phyloP scores from a whole-genome alignment of 2,329 filamentous ascomycete species.

The Diaporthe batatas region DNA sequence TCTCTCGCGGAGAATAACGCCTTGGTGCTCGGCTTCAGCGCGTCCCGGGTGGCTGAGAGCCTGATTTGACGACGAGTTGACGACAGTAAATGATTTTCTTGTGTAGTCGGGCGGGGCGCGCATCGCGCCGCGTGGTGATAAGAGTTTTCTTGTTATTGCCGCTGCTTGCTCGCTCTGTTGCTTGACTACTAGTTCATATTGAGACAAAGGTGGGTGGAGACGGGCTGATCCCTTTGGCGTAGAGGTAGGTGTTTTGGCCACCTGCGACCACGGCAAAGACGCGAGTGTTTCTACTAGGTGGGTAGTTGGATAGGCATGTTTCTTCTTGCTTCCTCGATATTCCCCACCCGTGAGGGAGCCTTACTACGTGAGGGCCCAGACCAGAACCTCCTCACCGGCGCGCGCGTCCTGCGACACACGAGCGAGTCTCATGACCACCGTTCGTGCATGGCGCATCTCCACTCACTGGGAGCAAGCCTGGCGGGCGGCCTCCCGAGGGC shows the following conservation, averaged over 20 bases:
- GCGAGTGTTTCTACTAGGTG: neutral
- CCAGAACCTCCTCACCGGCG: neutral
- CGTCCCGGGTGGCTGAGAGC: constrained; percentile 24
- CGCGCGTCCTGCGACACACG: neutral
- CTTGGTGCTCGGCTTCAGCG: constrained; percentile 11
- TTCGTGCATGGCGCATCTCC: neutral
- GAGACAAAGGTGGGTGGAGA: too few relatives aligned
- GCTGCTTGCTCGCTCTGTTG: neutral
- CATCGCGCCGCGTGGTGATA: neutral
- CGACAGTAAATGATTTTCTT: too few relatives aligned
- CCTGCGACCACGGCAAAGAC: neutral
- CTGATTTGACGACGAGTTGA: constrained; percentile 16
- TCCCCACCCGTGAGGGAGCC: constrained; percentile 6
- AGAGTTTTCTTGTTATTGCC: neutral
- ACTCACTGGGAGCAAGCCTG: neutral
- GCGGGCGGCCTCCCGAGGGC: constrained; percentile 12
- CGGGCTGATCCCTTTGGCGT: neutral
- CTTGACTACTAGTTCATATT: neutral
- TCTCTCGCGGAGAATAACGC: neutral
- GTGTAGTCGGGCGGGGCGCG: neutral
- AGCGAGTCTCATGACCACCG: constrained; percentile 7
- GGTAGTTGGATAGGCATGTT: too few relatives aligned
- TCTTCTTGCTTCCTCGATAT: too few relatives aligned
- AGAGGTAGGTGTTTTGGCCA: too few relatives aligned
- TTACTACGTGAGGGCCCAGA: too few relatives aligned